A percentile compares a stretch with the other conserved stretches of the same genome.
These are phyloP conservation scores for Lactarius hatsudake DNA, from an alignment of 768 basidiomycete species.

Conservation along the genomic window DNA sequence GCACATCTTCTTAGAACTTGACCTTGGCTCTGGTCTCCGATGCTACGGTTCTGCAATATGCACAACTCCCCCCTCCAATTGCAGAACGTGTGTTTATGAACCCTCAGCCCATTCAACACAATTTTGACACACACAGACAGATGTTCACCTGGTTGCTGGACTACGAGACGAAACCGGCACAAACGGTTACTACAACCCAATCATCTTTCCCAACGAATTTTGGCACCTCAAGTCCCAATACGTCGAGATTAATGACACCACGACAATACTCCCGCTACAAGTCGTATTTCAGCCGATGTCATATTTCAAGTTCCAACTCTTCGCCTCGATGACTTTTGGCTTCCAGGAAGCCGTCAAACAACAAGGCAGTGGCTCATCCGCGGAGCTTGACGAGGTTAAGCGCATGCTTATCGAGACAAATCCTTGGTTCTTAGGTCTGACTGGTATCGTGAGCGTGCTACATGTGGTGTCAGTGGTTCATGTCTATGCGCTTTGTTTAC, in stretches of 20 bases:
- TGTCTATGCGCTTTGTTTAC: slow-evolving; percentile 10
- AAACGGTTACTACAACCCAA: slow-evolving; percentile 77
- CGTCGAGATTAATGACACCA: slow-evolving; percentile 82
- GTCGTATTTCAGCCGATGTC: slow-evolving; percentile 84
- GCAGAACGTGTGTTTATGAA: slow-evolving; percentile 52
- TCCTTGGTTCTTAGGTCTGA: slow-evolving; percentile 83
- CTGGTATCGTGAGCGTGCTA: slow-evolving; percentile 79
- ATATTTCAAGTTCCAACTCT: slow-evolving; percentile 84
- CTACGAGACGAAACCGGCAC: slow-evolving; percentile 62
- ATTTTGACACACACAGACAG: slow-evolving; percentile 38
- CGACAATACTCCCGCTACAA: slow-evolving; percentile 71
- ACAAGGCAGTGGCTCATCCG: slow-evolving; percentile 55
- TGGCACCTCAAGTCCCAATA: slow-evolving; percentile 86
- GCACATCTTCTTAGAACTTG: slow-evolving; percentile 57
- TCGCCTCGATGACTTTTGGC: slow-evolving; percentile 77
- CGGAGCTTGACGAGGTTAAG: slow-evolving; percentile 94
- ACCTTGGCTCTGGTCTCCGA: slow-evolving; percentile 86
- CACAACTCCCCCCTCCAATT: slow-evolving; percentile 56
- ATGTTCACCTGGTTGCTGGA: slow-evolving; percentile 59
- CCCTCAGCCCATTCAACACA: not conserved
- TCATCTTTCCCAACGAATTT: slow-evolving; percentile 92
- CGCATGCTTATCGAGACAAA: slow-evolving; percentile 88
- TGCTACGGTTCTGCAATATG: slow-evolving; percentile 49
- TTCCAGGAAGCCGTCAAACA: slow-evolving; percentile 85
- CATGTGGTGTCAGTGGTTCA: slow-evolving; percentile 70